Evolutionary conservation across 2,329 filamentous ascomycete species (phyloP), one percentile per base, ranked within the genome.

Genomic region (Aureobasidium leucospermi): DNA sequence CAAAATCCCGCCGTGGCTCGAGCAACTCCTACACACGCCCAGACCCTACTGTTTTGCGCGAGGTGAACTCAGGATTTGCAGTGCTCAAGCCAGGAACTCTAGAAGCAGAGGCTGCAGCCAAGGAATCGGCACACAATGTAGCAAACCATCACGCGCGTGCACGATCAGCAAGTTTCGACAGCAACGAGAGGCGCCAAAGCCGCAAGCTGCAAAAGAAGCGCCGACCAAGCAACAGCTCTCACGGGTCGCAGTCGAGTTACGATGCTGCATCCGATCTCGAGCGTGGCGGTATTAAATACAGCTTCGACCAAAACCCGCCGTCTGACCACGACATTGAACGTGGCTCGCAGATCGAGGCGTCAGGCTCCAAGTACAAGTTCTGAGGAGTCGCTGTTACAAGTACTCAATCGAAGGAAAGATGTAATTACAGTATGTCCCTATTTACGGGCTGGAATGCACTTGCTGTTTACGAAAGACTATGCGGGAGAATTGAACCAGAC

Each of bases 11-110:
- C 19, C 23, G 45, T 3, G 48, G 31, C 9, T 59, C 56, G 9
- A 53, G 49, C 34, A 32, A 58, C 19, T 61, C 61, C 4, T 47
- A 57, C 42, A 60, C 53, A 16, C 52, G 57, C 15, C 49, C 57
- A 13, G 60, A 61, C 19, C 57, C 62, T 1, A 56, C 59, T 8
- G 49, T 63, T 10, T 43, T 63, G 5, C 58, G 62, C 29, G 41
- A 47, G 28, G 62, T 63, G 23, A 64, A 63, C n/a, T 63, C 68
- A 38, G 71, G 71, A 4, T 73, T 73, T 51, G 70, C 72, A 29
- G 69, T 73, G 28, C 61, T 73, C 4, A 66, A 62, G 53, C 68
- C 69, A 7, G 70, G 71, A 19, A 67, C 70, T 7, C 62, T 73
- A 28, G 62, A 65, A 2, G 58, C 48, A 13, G 61, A 65, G 34